Evolutionary conservation across 371 early-diverging fungal genomes (phyloP).

Genomic region (Nematocida ausubeli): DNA sequence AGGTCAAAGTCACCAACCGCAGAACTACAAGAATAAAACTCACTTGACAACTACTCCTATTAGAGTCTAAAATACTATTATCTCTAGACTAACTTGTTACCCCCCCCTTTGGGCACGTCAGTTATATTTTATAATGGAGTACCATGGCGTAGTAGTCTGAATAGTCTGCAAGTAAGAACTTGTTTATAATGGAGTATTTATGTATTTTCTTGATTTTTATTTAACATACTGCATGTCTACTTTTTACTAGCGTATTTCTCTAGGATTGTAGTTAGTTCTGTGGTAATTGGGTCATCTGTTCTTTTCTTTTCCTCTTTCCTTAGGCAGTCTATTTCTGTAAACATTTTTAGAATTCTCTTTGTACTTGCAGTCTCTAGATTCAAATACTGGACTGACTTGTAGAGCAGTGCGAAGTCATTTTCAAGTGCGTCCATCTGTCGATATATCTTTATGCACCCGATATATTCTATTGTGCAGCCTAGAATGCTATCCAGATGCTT

Average conservation of each 20-base stretch:
- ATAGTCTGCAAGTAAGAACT: no score
- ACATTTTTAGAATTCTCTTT: slow-evolving; percentile 29
- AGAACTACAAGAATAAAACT: no score
- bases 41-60: no score
- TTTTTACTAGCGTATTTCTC: slow-evolving; percentile 9
- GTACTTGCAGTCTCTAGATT: background rate
- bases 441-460: slow-evolving; percentile 33
- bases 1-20: no score
- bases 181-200: no score
- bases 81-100: no score
- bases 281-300: background rate
- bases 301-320: slow-evolving; percentile 22
- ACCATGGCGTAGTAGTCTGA: no score
- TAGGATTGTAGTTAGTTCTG: slow-evolving; percentile 11
- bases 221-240: background rate
- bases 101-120: no score
- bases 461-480: background rate
- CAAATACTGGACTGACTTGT: slow-evolving; percentile 40
- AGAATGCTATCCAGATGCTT: slow-evolving; percentile 10
- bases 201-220: background rate
- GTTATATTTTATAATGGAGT: no score
- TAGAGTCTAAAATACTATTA: no score
- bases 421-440: slow-evolving; percentile 27
- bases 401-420: slow-evolving; percentile 46
- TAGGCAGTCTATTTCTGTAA: slow-evolving; percentile 39